Percentiles rank a stretch among this genome's conserved stretches.
phyloP scores from a whole-genome alignment of 768 basidiomycete species.

The Termitomyces sp. region DNA sequence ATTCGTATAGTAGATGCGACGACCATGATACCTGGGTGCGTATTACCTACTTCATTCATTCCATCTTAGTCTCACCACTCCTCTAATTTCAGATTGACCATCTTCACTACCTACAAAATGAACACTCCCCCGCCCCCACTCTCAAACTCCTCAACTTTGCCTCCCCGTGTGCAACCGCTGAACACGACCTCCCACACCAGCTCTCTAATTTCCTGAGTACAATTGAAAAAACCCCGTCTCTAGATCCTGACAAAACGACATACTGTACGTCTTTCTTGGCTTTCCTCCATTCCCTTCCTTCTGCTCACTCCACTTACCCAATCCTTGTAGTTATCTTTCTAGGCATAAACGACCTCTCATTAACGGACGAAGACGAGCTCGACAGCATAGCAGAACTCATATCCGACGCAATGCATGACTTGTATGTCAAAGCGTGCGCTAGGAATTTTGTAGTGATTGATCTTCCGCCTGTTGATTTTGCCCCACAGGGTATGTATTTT shows the following conservation, averaged over 20 bases:
- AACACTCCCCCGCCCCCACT: too few species aligned
- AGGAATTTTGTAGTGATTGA: conserved; percentile 8
- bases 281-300: too few species aligned
- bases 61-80: too few species aligned
- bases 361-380: conserved; percentile 7
- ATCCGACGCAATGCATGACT: conserved; percentile 9
- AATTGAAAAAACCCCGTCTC: background rate
- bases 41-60: background rate
- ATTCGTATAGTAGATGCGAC: background rate
- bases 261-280: background rate
- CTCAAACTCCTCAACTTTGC: background rate
- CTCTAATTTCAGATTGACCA: background rate
- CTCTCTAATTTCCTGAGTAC: background rate
- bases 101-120: background rate
- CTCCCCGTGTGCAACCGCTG: background rate
- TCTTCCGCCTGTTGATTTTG: conserved; percentile 6
- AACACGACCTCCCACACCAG: background rate
- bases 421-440: conserved; percentile 7
- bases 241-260: background rate
- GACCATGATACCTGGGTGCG: background rate
- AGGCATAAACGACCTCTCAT: conserved; percentile 11
- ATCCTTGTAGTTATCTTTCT: conserved; percentile 2
- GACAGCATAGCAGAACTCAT: conserved; percentile 1
- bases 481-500: background rate
- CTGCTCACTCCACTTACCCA: too few species aligned